A percentile compares a stretch with the other conserved stretches of the same genome.
phyloP scores from a whole-genome alignment of 2,329 filamentous ascomycete genomes.

The Colletotrichum eleusines region DNA sequence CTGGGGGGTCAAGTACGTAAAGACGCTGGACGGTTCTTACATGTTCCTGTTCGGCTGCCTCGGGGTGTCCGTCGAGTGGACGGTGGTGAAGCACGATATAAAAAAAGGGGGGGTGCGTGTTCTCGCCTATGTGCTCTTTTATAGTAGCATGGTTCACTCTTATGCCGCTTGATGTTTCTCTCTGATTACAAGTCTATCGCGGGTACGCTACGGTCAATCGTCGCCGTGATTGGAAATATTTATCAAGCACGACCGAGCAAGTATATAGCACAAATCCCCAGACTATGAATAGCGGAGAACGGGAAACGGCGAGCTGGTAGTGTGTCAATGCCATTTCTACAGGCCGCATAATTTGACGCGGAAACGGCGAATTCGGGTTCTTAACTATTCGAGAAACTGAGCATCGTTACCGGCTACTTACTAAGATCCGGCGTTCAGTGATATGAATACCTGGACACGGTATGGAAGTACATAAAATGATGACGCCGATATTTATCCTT shows the following conservation, averaged over 20 bases:
- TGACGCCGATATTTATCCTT: slow-evolving; percentile 11
- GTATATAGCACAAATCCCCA: not conserved
- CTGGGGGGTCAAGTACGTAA: not conserved
- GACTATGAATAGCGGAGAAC: not conserved
- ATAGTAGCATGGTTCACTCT: not conserved
- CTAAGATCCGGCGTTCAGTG: not conserved
- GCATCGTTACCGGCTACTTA: not conserved
- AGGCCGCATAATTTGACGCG: not conserved
- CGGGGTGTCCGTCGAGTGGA: not conserved
- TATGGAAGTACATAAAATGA: not conserved
- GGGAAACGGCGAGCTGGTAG: not conserved
- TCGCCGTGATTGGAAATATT: no score
- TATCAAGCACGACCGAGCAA: no score
- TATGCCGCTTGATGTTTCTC: not conserved
- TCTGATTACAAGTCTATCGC: not conserved
- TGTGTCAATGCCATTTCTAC: not conserved
- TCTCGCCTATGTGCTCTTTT: not conserved
- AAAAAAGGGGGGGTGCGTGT: not conserved
- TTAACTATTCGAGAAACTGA: not conserved
- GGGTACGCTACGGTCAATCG: no score
- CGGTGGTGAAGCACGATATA: not conserved
- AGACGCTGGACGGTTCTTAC: not conserved
- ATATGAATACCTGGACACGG: not conserved
- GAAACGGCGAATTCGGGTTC: not conserved
- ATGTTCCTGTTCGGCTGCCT: not conserved